A percentile compares a stretch with the other conserved stretches of the same genome.
These are phyloP conservation scores for Ganoderma sinense DNA, from an alignment of 1,284 basidiomycete genomes.

Conservation along the genomic window DNA sequence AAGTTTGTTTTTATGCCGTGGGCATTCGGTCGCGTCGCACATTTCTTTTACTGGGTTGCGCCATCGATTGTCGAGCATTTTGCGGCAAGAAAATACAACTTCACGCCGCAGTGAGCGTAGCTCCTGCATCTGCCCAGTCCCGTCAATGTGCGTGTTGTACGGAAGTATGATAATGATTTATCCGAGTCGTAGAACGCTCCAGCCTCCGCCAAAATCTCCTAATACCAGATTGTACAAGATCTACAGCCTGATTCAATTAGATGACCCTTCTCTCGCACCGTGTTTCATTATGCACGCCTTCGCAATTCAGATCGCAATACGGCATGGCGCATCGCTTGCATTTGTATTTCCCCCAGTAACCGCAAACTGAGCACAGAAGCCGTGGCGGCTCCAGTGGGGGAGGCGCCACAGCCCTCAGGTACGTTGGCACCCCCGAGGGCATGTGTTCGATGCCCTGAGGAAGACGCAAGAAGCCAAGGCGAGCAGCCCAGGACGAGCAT, in stretches of 20 bases:
- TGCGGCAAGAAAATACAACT: slow-evolving; percentile 65
- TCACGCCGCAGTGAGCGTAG: slow-evolving; percentile 8
- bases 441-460: slow-evolving; percentile 64
- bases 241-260: slow-evolving; percentile 32
- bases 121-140: background rate
- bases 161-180: background rate
- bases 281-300: slow-evolving; percentile 64
- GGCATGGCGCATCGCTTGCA: slow-evolving; percentile 66
- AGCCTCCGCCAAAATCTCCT: background rate
- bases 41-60: slow-evolving; percentile 69
- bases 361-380: slow-evolving; percentile 70
- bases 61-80: slow-evolving; percentile 62
- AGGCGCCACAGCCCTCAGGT: slow-evolving; percentile 62
- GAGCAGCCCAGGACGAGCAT: background rate
- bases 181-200: background rate
- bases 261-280: slow-evolving; percentile 65
- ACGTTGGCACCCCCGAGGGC: slow-evolving; percentile 59
- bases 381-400: slow-evolving; percentile 58
- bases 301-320: slow-evolving; percentile 66
- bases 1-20: slow-evolving; percentile 65
- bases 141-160: background rate
- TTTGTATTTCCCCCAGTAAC: slow-evolving; percentile 71
- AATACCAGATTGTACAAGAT: background rate
- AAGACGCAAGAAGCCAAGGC: background rate
- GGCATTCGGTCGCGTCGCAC: slow-evolving; percentile 41